Evolutionary conservation across 2,329 filamentous ascomycete species (phyloP).

Genomic region (Mycosphaerella sp.): DNA sequence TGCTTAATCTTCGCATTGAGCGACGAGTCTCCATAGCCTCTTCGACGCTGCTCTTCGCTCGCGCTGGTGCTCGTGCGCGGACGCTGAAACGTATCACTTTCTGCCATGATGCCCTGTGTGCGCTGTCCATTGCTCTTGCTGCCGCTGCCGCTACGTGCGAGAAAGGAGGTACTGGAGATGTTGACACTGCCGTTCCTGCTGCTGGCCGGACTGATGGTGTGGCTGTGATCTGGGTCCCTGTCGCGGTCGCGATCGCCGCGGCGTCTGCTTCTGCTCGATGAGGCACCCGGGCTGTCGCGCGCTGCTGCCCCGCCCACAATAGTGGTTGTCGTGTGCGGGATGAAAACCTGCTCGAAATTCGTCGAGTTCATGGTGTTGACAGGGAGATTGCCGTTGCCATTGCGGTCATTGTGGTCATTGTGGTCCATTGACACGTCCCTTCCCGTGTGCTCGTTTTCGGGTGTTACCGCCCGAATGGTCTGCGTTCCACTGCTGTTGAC

Average conservation of each 20-base stretch:
- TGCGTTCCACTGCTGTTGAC: conserved; percentile 15
- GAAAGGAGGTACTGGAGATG: conserved; percentile 16
- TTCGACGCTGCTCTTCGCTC: conserved; percentile 42
- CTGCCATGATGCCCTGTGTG: conserved; percentile 17
- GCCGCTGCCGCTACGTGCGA: conserved; percentile 21
- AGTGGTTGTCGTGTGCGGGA: conserved; percentile 28
- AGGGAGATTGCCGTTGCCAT: conserved; percentile 14
- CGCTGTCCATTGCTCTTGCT: conserved; percentile 27
- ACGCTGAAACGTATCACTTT: conserved; percentile 25
- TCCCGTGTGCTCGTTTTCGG: conserved; percentile 41
- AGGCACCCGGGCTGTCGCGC: conserved; percentile 13
- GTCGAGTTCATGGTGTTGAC: conserved; percentile 24
- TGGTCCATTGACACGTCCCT: conserved; percentile 9
- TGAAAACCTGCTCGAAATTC: conserved; percentile 28
- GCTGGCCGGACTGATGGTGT: conserved; percentile 21
- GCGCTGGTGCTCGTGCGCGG: conserved; percentile 48
- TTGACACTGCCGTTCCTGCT: conserved; percentile 25
- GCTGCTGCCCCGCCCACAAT: conserved; percentile 22
- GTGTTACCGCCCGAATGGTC: conserved; percentile 60
- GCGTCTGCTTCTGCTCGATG: conserved; percentile 19
- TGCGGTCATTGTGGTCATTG: conserved; percentile 1
- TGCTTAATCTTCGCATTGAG: conserved; percentile 48
- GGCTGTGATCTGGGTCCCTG: conserved; percentile 8
- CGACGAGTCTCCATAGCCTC: conserved; percentile 38
- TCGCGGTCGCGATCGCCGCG: conserved; percentile 9